These are phyloP conservation scores for Protea cynaroides DNA, from an alignment of 164 flowering plant species.

Conservation along the genomic window DNA sequence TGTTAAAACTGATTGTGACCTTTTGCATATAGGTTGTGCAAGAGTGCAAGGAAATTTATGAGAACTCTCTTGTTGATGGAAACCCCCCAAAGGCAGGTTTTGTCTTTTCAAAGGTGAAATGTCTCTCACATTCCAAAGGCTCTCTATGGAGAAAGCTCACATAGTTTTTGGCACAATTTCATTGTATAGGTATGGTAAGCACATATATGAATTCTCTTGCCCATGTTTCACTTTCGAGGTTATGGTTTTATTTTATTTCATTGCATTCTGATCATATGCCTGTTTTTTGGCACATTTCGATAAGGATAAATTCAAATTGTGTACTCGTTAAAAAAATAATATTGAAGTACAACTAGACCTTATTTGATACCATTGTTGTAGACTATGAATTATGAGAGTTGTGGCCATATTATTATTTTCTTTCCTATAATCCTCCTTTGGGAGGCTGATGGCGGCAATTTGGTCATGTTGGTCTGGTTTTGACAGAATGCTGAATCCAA, in stretches of 20 bases:
- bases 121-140: conserved; percentile 52
- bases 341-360: too few species aligned
- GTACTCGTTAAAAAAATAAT: too few species aligned
- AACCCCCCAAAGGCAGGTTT: conserved; percentile 88
- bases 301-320: too few species aligned
- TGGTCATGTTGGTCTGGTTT: too few species aligned
- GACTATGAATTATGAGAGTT: too few species aligned
- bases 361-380: too few species aligned
- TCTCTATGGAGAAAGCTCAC: conserved; percentile 81
- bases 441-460: too few species aligned
- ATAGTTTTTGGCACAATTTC: conserved; percentile 15
- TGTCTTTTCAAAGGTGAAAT: conserved; percentile 79
- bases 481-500: too few species aligned
- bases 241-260: not conserved
- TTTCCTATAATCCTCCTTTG: too few species aligned
- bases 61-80: conserved; percentile 74
- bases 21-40: conserved; percentile 67
- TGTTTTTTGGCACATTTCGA: too few species aligned
- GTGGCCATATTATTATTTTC: too few species aligned
- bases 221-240: not conserved
- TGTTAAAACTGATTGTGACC: conserved; percentile 1
- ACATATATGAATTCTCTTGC: not conserved
- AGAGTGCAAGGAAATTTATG: conserved; percentile 95
- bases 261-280: too few species aligned
- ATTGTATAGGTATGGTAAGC: not conserved